These are phyloP conservation scores for Fusarium globosum DNA, from an alignment of 2,329 filamentous ascomycete genomes.

Conservation along the genomic window DNA sequence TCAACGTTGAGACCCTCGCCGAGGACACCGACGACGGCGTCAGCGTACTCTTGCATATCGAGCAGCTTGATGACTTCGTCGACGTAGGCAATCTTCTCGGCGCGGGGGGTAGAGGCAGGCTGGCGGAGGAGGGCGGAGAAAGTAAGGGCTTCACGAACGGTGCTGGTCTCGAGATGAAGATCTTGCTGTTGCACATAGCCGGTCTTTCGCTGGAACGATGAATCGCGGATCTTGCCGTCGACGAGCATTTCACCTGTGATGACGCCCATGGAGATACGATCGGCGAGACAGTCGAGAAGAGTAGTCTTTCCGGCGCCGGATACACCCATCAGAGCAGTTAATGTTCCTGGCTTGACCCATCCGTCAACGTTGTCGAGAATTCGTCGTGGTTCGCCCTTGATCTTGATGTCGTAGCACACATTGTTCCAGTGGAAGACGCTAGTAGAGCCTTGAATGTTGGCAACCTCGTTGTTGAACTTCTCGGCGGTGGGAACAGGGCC, in stretches of 20 bases:
- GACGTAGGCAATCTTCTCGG: constrained; percentile 64
- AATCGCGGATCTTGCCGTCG: constrained; percentile 73
- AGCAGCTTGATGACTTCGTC: constrained; percentile 65
- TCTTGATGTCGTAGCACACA: constrained; percentile 79
- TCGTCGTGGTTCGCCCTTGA: constrained; percentile 71
- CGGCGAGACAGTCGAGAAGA: constrained; percentile 71
- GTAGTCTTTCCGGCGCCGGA: constrained; percentile 70
- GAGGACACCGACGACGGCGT: constrained; percentile 61
- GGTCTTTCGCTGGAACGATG: constrained; percentile 76
- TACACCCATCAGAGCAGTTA: constrained; percentile 75
- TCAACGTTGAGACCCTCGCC: constrained; percentile 61
- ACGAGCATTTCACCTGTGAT: constrained; percentile 77
- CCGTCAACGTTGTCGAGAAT: constrained; percentile 78
- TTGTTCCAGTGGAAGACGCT: constrained; percentile 76
- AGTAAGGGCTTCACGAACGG: constrained; percentile 57
- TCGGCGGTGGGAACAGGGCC: constrained; percentile 37
- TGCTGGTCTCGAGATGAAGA: constrained; percentile 56
- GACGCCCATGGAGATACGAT: constrained; percentile 77
- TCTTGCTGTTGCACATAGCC: constrained; percentile 79
- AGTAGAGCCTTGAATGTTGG: constrained; percentile 42
- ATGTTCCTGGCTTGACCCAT: constrained; percentile 79
- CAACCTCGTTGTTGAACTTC: constrained; percentile 25
- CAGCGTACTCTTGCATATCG: constrained; percentile 66
- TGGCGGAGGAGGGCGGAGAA: constrained; percentile 60
- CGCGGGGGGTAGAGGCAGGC: constrained; percentile 54